A percentile compares a stretch with the other conserved stretches of the same genome.
phyloP scores from a whole-genome alignment of 768 basidiomycete species.

The Pholiota conissans region DNA sequence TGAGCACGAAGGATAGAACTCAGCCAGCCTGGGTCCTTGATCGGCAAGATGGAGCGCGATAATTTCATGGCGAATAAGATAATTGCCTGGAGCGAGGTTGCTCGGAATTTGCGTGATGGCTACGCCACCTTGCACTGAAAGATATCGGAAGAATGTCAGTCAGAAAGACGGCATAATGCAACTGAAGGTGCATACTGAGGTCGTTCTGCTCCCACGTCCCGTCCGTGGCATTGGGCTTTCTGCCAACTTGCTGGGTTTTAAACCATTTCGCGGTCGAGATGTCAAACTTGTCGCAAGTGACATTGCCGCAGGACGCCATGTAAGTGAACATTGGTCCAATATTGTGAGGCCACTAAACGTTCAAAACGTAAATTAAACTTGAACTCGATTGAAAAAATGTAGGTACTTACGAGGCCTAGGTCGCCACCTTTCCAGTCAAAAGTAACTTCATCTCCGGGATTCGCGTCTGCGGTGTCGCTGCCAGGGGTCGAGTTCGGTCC shows the following conservation, averaged over 20 bases:
- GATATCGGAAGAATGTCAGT: background rate
- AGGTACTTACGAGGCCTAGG: constrained; percentile 30
- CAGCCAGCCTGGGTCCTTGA: constrained; percentile 53
- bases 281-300: constrained; percentile 61
- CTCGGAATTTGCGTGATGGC: constrained; percentile 46
- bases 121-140: constrained; percentile 37
- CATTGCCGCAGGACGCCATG: constrained; percentile 60
- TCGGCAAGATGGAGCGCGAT: constrained; percentile 69
- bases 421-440: constrained; percentile 57
- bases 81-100: constrained; percentile 64
- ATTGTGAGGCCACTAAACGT: constrained; percentile 46
- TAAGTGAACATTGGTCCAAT: constrained; percentile 75
- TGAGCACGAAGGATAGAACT: constrained; percentile 78
- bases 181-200: constrained; percentile 41
- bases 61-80: constrained; percentile 78
- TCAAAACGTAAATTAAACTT: background rate
- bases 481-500: constrained; percentile 54
- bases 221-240: constrained; percentile 27
- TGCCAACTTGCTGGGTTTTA: constrained; percentile 62
- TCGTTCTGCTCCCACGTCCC: constrained; percentile 51
- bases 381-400: constrained; percentile 1
- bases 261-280: constrained; percentile 66
- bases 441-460: constrained; percentile 54
- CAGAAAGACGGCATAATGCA: background rate
- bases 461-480: constrained; percentile 49